Percentiles rank a stretch among this genome's conserved stretches.
Evolutionary conservation across 1,284 basidiomycete species (phyloP).

Genomic region (Stygiomarasmius scandens): DNA sequence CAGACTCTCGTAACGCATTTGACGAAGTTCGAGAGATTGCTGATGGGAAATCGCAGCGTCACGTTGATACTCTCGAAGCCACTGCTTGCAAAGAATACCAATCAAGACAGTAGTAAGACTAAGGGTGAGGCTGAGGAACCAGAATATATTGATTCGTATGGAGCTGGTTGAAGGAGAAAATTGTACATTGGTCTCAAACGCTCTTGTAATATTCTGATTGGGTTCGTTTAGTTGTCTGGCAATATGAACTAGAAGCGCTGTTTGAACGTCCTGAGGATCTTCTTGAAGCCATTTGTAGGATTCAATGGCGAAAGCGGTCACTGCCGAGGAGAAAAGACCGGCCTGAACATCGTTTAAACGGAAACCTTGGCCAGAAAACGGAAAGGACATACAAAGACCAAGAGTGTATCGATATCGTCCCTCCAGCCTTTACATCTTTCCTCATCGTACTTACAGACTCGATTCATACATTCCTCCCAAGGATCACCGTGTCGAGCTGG

Average conservation of each 20-base stretch:
- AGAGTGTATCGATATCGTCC: conserved; percentile 23
- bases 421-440: conserved; percentile 22
- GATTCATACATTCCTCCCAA: conserved; percentile 15
- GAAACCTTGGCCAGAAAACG: neutral
- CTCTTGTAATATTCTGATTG: neutral
- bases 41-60: conserved; percentile 12
- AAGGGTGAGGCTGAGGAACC: conserved; percentile 25
- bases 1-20: conserved; percentile 29
- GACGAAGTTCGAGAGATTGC: conserved; percentile 19
- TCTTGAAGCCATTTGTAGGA: conserved; percentile 24
- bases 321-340: conserved; percentile 23
- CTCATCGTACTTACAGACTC: conserved; percentile 16
- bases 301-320: conserved; percentile 24
- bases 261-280: conserved; percentile 14
- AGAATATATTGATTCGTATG: conserved; percentile 22
- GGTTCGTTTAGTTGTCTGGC: conserved; percentile 3
- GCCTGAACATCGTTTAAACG: conserved; percentile 13
- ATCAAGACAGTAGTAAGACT: conserved; percentile 23
- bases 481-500: conserved; percentile 7
- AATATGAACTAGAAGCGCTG: conserved; percentile 13
- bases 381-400: conserved; percentile 21
- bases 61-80: conserved; percentile 23
- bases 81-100: conserved; percentile 26
- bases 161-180: conserved; percentile 5
- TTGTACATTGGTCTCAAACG: neutral